Conservation (phyloP, 495 filamentous ascomycete species). For the Durotheca rogersii region DNA sequence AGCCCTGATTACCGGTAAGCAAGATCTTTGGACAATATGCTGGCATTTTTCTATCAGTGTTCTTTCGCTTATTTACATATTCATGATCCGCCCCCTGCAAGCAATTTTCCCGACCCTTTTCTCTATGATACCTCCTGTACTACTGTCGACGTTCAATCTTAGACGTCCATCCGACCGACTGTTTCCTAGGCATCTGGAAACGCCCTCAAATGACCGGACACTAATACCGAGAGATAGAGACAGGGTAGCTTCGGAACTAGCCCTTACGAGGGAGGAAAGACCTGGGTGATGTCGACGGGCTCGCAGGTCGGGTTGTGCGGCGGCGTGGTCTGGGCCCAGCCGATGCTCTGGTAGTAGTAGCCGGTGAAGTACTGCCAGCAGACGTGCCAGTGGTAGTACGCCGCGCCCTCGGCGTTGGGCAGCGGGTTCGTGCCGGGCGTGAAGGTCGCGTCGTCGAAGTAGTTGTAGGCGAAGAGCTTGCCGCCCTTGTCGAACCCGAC, state of each 20-base stretch:
- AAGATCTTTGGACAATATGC: too few species aligned
- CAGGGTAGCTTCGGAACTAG: too few species aligned
- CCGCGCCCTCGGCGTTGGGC: constrained; percentile 6
- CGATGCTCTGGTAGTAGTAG: constrained; percentile 54
- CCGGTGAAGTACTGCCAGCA: constrained; percentile 52
- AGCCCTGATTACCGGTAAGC: too few species aligned
- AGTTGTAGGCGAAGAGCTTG: constrained; percentile 46
- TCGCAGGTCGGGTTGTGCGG: constrained; percentile 60
- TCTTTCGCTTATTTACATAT: too few species aligned
- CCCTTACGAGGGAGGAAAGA: constrained; percentile 3
- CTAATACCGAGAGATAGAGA: not conserved
- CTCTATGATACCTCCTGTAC: too few species aligned
- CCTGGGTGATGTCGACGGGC: constrained; percentile 45
- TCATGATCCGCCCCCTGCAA: too few species aligned
- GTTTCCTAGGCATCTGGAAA: too few species aligned
- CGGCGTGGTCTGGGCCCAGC: constrained; percentile 46
- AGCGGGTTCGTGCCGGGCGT: constrained; percentile 14
- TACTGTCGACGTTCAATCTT: too few species aligned
- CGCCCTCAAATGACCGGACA: not conserved
- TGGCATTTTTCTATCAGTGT: too few species aligned
- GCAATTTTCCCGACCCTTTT: too few species aligned
- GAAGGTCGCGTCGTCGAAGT: constrained; percentile 46
- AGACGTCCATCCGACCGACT: too few species aligned
- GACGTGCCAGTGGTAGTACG: constrained; percentile 50
- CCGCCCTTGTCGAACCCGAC: constrained; percentile 50